Evolutionary conservation across 2,329 filamentous ascomycete species (phyloP).

Genomic region (Cryphonectria naterciae): DNA sequence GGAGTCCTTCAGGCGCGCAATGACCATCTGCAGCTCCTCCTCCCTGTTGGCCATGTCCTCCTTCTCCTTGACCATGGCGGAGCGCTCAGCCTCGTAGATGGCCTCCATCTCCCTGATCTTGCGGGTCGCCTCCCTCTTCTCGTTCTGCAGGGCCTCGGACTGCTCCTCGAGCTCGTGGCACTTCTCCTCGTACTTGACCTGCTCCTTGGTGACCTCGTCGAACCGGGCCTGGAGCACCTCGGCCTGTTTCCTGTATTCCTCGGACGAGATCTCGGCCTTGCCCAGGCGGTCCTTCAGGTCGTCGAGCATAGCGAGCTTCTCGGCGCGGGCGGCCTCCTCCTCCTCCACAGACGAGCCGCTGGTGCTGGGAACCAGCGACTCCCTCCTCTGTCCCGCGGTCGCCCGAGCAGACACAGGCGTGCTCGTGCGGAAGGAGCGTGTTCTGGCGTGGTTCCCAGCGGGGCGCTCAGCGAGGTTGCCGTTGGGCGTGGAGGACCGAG

Average conservation of each 20-base stretch:
- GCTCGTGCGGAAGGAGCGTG: constrained; percentile 66
- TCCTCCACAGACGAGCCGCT: constrained; percentile 53
- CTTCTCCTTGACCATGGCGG: constrained; percentile 86
- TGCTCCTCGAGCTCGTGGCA: constrained; percentile 85
- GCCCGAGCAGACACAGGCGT: constrained; percentile 76
- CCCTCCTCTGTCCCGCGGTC: constrained; percentile 65
- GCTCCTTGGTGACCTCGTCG: constrained; percentile 82
- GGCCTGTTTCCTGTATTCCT: constrained; percentile 81
- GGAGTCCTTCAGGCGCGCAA: constrained; percentile 89
- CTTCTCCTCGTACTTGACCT: constrained; percentile 83
- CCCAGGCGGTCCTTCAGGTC: constrained; percentile 83
- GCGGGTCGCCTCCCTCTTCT: constrained; percentile 80
- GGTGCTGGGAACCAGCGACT: constrained; percentile 46
- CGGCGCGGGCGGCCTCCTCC: constrained; percentile 76
- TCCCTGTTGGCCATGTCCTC: constrained; percentile 83
- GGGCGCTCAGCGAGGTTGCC: constrained; percentile 46
- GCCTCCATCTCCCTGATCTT: constrained; percentile 90
- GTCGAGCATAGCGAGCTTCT: constrained; percentile 77
- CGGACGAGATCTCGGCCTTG: constrained; percentile 76
- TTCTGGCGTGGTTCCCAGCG: constrained; percentile 43
- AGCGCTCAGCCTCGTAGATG: constrained; percentile 89
- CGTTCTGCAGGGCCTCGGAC: constrained; percentile 78
- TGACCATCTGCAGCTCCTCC: constrained; percentile 87
- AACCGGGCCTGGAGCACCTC: constrained; percentile 84
- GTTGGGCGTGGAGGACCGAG: constrained; percentile 54